Conservation (phyloP, 2,329 filamentous ascomycete genomes). For the Berkeleyomyces basicola region DNA sequence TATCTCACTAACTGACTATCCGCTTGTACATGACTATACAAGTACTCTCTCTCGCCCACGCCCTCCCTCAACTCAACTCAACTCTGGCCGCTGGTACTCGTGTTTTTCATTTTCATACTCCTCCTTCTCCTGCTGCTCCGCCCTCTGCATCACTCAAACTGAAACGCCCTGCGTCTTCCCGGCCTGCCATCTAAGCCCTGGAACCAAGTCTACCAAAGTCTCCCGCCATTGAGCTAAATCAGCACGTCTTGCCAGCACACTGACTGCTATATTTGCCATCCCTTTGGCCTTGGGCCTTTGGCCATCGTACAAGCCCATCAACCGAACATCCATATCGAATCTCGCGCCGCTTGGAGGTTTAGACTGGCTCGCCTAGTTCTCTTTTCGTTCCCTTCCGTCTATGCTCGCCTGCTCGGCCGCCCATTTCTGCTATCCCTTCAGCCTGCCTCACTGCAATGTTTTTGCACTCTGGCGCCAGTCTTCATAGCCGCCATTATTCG, state of each 20-base stretch:
- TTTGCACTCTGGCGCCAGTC: constrained; percentile 40
- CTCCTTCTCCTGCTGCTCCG: background rate
- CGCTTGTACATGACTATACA: too few relatives aligned
- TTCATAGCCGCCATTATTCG: constrained; percentile 41
- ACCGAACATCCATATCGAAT: background rate
- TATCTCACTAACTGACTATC: too few relatives aligned
- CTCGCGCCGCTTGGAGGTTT: background rate
- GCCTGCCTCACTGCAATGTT: constrained; percentile 30
- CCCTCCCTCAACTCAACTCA: background rate
- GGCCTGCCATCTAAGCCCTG: background rate
- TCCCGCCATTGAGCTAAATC: background rate
- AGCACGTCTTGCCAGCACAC: too few relatives aligned
- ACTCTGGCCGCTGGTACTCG: background rate
- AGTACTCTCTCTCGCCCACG: too few relatives aligned
- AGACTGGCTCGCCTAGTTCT: background rate
- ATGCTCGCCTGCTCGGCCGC: background rate
- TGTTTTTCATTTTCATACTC: too few relatives aligned
- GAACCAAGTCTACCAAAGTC: background rate
- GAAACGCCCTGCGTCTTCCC: background rate
- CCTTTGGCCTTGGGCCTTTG: background rate
- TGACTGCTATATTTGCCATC: background rate
- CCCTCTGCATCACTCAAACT: background rate
- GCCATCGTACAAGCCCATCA: background rate
- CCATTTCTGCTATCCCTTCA: background rate
- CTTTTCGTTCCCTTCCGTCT: background rate